Percentiles rank a stretch among this genome's conserved stretches.
These are phyloP conservation scores for Globisporangium lucens DNA, from an alignment of 352 stramenopile species.

Conservation along the genomic window DNA sequence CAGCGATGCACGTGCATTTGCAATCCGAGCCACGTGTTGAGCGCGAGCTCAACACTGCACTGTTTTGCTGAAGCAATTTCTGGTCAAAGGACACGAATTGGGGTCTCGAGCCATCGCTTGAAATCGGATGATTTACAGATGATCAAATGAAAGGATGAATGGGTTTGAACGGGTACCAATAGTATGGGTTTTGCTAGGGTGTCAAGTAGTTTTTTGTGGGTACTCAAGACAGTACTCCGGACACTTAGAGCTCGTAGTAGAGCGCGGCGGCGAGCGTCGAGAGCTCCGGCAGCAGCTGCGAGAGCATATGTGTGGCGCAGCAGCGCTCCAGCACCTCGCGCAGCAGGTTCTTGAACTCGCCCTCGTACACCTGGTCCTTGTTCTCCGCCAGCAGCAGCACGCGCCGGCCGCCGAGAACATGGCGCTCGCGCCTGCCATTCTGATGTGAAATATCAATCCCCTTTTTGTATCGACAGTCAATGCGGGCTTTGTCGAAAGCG, in stretches of 20 bases:
- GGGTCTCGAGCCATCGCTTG: too few species aligned
- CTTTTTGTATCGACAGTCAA: neutral
- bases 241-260: constrained; percentile 44
- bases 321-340: constrained; percentile 71
- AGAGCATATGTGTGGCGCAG: constrained; percentile 66
- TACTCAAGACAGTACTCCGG: too few species aligned
- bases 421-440: constrained; percentile 1
- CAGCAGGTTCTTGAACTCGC: constrained; percentile 70
- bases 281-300: constrained; percentile 75
- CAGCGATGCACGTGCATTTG: too few species aligned
- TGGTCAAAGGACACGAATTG: too few species aligned
- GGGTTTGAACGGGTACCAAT: too few species aligned
- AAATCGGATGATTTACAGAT: too few species aligned
- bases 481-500: neutral
- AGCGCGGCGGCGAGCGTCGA: constrained; percentile 57
- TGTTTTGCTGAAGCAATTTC: too few species aligned
- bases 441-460: neutral
- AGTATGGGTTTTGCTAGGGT: too few species aligned
- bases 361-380: constrained; percentile 74
- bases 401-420: constrained; percentile 55
- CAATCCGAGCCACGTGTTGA: too few species aligned
- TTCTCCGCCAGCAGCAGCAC: constrained; percentile 68
- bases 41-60: too few species aligned
- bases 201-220: too few species aligned
- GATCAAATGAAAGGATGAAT: too few species aligned